Conservation (phyloP, 2,329 filamentous ascomycete genomes). For the Aphanoascus verrucosus region DNA sequence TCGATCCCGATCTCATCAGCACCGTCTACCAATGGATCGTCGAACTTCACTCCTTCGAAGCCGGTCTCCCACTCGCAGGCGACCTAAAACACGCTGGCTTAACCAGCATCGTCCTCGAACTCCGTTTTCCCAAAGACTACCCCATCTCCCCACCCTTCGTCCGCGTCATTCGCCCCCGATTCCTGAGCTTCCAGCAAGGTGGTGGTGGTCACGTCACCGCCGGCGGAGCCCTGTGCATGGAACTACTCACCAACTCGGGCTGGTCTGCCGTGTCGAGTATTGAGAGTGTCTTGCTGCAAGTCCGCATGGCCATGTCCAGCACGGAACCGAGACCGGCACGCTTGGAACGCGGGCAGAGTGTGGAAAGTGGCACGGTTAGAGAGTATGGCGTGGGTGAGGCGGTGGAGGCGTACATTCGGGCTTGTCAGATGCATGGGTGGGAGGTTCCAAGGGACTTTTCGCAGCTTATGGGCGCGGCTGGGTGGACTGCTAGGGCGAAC, state of each 20-base stretch:
- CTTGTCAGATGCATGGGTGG: constrained; percentile 63
- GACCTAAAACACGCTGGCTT: constrained; percentile 58
- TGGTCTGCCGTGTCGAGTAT: constrained; percentile 66
- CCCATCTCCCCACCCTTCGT: constrained; percentile 76
- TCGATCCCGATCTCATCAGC: constrained; percentile 53
- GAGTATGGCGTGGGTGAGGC: constrained; percentile 63
- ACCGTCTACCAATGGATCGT: constrained; percentile 90
- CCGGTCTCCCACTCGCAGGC: constrained; percentile 54
- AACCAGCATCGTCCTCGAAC: constrained; percentile 64
- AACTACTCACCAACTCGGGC: constrained; percentile 70
- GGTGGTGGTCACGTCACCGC: constrained; percentile 78
- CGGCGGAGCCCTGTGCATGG: constrained; percentile 77
- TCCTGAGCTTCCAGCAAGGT: constrained; percentile 58
- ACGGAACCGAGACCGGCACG: constrained; percentile 61
- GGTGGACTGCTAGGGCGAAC: not conserved
- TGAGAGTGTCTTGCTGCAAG: constrained; percentile 69
- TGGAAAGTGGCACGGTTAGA: not conserved
- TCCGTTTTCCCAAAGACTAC: constrained; percentile 67
- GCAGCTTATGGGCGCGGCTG: constrained; percentile 17
- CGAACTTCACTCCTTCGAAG: constrained; percentile 73
- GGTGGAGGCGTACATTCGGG: constrained; percentile 59
- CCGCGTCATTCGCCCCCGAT: constrained; percentile 68
- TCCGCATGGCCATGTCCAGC: constrained; percentile 63
- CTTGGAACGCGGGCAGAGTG: constrained; percentile 35
- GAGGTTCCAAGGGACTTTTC: constrained; percentile 53